Percentiles rank a stretch among this genome's conserved stretches.
Conservation (phyloP, 352 stramenopile genomes). For the Globisporangium irregulare region DNA sequence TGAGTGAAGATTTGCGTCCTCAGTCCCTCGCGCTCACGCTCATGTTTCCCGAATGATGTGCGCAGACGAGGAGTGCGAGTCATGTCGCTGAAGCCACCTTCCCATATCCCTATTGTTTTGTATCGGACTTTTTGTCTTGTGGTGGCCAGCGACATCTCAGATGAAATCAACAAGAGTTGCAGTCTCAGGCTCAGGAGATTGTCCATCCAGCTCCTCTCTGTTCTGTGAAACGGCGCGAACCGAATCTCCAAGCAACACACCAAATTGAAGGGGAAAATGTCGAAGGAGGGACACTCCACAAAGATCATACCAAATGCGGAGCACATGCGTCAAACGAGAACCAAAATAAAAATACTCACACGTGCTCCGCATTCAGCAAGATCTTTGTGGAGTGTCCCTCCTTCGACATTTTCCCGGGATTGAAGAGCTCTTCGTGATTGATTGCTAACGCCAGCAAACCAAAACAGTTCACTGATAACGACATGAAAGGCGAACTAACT, state of each 20-base stretch:
- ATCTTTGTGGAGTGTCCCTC: too few relatives aligned
- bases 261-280: too few relatives aligned
- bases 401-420: too few relatives aligned
- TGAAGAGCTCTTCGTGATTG: not conserved
- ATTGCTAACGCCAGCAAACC: not conserved
- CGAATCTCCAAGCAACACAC: not conserved
- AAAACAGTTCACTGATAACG: not conserved
- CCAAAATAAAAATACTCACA: too few relatives aligned
- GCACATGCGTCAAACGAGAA: too few relatives aligned
- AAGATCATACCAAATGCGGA: too few relatives aligned
- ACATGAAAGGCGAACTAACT: not conserved
- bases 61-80: not conserved
- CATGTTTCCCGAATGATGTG: not conserved
- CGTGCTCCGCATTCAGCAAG: too few relatives aligned
- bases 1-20: not conserved
- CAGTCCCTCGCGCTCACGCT: not conserved
- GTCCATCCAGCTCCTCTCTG: not conserved
- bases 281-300: too few relatives aligned
- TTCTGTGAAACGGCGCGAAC: constrained; percentile 7
- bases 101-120: not conserved
- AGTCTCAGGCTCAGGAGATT: not conserved
- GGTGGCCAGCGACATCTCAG: not conserved
- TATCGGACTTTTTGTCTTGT: not conserved
- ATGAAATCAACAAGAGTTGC: not conserved
- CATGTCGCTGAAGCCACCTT: not conserved